These are phyloP conservation scores for Dendrocalamus sinicus DNA, from an alignment of 176 grass and related monocot species.

Conservation along the genomic window DNA sequence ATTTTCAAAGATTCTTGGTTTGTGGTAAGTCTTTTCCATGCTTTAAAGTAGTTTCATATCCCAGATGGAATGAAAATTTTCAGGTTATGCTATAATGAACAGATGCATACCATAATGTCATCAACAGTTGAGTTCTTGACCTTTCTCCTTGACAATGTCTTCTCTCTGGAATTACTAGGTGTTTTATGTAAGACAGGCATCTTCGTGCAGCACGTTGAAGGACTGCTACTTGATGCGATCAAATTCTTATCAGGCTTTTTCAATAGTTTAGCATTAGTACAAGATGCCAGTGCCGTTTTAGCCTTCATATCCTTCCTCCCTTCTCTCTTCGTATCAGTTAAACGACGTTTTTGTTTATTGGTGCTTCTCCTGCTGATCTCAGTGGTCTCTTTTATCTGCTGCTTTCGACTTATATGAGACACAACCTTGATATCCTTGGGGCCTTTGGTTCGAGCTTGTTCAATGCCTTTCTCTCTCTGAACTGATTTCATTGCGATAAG, in stretches of 20 bases:
- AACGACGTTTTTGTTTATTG: conserved; percentile 41
- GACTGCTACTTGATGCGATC: conserved; percentile 43
- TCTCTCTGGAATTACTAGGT: conserved; percentile 44
- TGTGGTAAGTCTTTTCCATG: not conserved
- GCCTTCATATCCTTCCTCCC: conserved; percentile 52
- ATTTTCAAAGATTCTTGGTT: not conserved
- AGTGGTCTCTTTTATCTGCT: conserved; percentile 24
- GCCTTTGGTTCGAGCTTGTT: conserved; percentile 31
- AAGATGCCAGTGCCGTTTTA: conserved; percentile 33
- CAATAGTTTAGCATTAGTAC: conserved; percentile 34
- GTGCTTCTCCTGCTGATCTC: conserved; percentile 33
- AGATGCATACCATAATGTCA: conserved; percentile 53
- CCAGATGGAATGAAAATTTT: conserved; percentile 5
- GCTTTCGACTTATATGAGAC: conserved; percentile 30
- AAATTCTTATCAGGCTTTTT: conserved; percentile 45
- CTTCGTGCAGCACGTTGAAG: conserved; percentile 13
- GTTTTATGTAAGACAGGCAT: conserved; percentile 32
- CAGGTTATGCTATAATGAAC: not conserved
- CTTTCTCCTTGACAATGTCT: conserved; percentile 41
- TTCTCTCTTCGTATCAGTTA: conserved; percentile 45
- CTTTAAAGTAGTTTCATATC: not conserved
- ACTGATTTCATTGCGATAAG: conserved; percentile 41
- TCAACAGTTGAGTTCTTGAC: conserved; percentile 41
- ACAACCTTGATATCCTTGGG: conserved; percentile 45
- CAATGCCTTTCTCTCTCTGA: conserved; percentile 38